Evolutionary conservation across 2,329 filamentous ascomycete genomes (phyloP).

Genomic region (Exophiala xenobiotica): DNA sequence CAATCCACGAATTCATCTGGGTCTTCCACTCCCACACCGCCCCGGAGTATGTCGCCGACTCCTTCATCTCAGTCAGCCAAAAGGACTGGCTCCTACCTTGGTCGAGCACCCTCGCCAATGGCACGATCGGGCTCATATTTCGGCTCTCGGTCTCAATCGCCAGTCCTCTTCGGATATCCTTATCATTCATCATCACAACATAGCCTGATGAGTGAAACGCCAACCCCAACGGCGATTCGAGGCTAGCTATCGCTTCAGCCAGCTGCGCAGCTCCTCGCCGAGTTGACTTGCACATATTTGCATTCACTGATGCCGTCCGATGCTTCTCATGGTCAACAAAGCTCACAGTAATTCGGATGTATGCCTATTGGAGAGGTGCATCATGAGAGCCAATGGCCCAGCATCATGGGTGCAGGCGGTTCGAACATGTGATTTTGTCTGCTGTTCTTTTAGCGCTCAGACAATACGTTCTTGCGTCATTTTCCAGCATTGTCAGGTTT

Average conservation of each 20-base stretch:
- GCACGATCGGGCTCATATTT: constrained; percentile 41
- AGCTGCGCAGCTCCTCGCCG: constrained; percentile 6
- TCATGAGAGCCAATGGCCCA: no score
- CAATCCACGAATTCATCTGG: constrained; percentile 31
- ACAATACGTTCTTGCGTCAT: constrained; percentile 12
- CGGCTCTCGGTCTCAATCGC: constrained; percentile 41
- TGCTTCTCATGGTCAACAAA: constrained; percentile 10
- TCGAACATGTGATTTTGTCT: constrained; percentile 23
- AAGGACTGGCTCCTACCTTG: constrained; percentile 36
- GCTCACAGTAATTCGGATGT: no score
- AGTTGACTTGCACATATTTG: background rate
- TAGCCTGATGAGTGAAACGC: constrained; percentile 47
- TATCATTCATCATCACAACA: constrained; percentile 43
- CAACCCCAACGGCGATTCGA: constrained; percentile 45
- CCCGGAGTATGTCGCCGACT: constrained; percentile 22
- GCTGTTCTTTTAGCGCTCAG: constrained; percentile 30
- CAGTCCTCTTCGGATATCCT: constrained; percentile 43
- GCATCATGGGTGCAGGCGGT: constrained; percentile 8
- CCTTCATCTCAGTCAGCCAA: constrained; percentile 18
- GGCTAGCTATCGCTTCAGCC: constrained; percentile 29
- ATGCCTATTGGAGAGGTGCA: no score
- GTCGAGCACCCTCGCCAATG: constrained; percentile 44
- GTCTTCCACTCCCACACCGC: constrained; percentile 28
- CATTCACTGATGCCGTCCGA: background rate
- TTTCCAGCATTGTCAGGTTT: constrained; percentile 14